Percentiles rank a stretch among this genome's conserved stretches.
phyloP scores from a whole-genome alignment of 306 rosid genomes.

The Castanea sativa region DNA sequence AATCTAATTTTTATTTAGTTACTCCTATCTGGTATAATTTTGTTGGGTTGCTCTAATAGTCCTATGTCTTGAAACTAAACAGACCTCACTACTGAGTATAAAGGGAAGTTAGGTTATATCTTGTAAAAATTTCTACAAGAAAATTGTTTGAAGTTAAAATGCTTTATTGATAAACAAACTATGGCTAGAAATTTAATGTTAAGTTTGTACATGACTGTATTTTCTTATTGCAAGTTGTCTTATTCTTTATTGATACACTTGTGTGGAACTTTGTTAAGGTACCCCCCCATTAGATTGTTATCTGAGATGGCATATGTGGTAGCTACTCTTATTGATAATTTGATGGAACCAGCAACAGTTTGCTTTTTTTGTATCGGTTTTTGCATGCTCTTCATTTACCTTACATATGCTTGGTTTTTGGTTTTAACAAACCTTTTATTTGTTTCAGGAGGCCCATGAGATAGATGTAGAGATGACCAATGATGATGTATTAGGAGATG shows the following conservation, averaged over 20 bases:
- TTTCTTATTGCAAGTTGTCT: not conserved
- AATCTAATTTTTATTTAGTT: not conserved
- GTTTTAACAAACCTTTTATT: slow-evolving; percentile 11
- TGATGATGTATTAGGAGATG: slow-evolving; percentile 97
- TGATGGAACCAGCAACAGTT: not conserved
- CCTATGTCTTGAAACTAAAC: not conserved
- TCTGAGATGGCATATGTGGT: not conserved
- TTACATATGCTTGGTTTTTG: slow-evolving; percentile 15
- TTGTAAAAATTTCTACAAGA: not conserved
- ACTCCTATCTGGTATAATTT: not conserved
- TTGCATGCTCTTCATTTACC: not conserved
- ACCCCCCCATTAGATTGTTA: not conserved
- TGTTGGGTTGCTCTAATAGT: not conserved
- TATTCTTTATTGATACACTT: not conserved
- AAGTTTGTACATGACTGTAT: not conserved
- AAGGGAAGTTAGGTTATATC: not conserved
- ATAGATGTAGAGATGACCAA: slow-evolving; percentile 61
- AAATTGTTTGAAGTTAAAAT: not conserved
- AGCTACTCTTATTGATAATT: not conserved
- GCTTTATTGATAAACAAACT: not conserved
- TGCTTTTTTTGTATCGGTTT: not conserved
- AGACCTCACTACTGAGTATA: not conserved
- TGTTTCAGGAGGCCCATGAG: slow-evolving; percentile 68
- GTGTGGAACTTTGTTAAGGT: not conserved
- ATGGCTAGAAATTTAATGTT: not conserved